Evolutionary conservation across 495 filamentous ascomycete genomes (phyloP), one percentile per base, ranked within the genome.

Genomic region (Neurospora sp.): DNA sequence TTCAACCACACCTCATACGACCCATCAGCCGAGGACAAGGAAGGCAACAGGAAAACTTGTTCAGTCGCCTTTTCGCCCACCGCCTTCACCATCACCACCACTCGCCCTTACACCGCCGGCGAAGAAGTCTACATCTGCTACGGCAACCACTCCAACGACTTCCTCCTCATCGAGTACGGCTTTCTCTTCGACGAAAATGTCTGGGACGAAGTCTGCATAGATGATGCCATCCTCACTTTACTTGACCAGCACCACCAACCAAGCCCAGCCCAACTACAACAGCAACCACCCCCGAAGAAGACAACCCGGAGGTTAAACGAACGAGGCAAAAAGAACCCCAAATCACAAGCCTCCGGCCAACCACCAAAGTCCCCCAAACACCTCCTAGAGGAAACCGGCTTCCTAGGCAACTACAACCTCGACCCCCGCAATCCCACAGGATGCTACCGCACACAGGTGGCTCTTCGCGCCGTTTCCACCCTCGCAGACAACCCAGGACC

Each of bases 111-210:
- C 77, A 82, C 81, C 5, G 75, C 76, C 40, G 92, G 91, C 9
- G 91, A 94, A 42, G 93, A 97, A 77, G 82, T 97, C 9, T 91
- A 86, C 74, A 91, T 95, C 70, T 91, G 88, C 71, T 97, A 97
- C 77, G 94, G 94, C 5, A 77, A 82, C 61, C 94, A 97, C 81
- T 83, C 86, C 14, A 94, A 94, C 76, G 93, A 96, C 78, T 92
- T 94, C 73, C 81, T 97, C 40, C 86, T 97, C 5, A 87, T 88
- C 3, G 94, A 97, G 84, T 96, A 96, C 81, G 93, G 93, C 0
- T 96, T 96, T 76, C 87, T 90, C 70, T 85, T 94, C 31, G 85
- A 85, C 9, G 76, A 83, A n/a, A 94, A 94, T 74, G 81, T 82
- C 16, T 91, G 86, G 80, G 93, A 96, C 74, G 86, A 87, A 75